Evolutionary conservation across 371 early-diverging fungal species (phyloP), one percentile per base, ranked within the genome.

Genomic region (Zychaea mexicana): DNA sequence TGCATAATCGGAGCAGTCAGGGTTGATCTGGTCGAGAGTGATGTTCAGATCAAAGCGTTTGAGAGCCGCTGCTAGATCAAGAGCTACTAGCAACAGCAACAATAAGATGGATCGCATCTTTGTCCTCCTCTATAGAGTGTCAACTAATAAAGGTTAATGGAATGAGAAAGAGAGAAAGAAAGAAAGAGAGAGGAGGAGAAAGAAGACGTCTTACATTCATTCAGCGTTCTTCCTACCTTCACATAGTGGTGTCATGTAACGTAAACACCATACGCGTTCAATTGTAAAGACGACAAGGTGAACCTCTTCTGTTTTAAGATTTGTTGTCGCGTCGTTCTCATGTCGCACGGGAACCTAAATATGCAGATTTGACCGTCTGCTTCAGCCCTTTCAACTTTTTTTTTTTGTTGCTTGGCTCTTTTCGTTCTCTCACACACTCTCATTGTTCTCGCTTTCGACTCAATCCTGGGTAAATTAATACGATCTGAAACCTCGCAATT

Each of bases 1-100:
- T 2, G 59, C 60, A 54, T 70, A 67, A 13, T 64, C 58, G 32
- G 74, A 79, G 24, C 80, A 79, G 27, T 79, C 80, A 4, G 80
- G 77, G 32, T 74, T 68, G 52, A 74, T 61, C 1, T 49, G 38
- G 21, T 57, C 52, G 9, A 60, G 49, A 1, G 74, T 74, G 10
- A 79, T 66, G 42, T 79, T 74, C 10, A 79, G 60, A 26, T 79
- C 80, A 54, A 67, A 78, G 9, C 30, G 55, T 33, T 54, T 54
- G 30, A 54, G n/a, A 6, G 22, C 49, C 49, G 22, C 49, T 3
- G n/a, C 49, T 1, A 9, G 19, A 46, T 46, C 19, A 46, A 36
- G 15, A 36, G 2, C 36, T 15, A 19, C 46, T 46, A 53, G 8
- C 39, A 39, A 7, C 22, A 38, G 3, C 12, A 57, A 7, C 26